Conservation (phyloP, 1,139 yeast species). For the Nakaseomyces bracarensis region DNA sequence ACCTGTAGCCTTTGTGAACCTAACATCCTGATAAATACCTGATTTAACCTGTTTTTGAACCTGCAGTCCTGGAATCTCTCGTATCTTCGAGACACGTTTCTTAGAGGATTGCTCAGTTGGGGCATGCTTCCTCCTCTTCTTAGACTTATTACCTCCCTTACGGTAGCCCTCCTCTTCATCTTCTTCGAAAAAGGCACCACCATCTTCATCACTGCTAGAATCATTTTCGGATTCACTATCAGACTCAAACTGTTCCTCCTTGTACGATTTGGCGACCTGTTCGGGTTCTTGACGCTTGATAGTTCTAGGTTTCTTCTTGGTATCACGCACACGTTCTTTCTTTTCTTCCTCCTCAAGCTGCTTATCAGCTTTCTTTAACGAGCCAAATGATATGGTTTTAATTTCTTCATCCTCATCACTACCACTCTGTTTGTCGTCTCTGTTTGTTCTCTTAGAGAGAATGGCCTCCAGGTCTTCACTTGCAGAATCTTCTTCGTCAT, state of each 20-base stretch:
- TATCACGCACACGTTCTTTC: constrained; percentile 10
- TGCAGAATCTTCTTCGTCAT: constrained; percentile 10
- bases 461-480: constrained; percentile 9
- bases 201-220: constrained; percentile 4
- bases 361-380: constrained; percentile 50
- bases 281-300: too few relatives aligned
- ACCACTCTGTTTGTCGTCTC: constrained; percentile 12
- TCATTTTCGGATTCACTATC: constrained; percentile 21
- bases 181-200: constrained; percentile 27
- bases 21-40: constrained; percentile 59
- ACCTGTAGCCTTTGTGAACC: constrained; percentile 87
- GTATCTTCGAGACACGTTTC: constrained; percentile 55
- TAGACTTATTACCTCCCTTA: constrained; percentile 21
- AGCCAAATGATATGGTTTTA: constrained; percentile 47
- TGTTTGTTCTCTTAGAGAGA: constrained; percentile 12
- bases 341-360: constrained; percentile 36
- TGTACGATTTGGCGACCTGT: constrained; percentile 13
- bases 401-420: constrained; percentile 31
- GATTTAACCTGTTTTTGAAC: constrained; percentile 33
- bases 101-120: constrained; percentile 70
- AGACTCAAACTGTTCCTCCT: constrained; percentile 15
- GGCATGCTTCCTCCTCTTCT: constrained; percentile 59
- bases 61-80: constrained; percentile 62
- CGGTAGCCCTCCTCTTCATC: constrained; percentile 17
- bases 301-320: constrained; percentile 6